Evolutionary conservation across 495 filamentous ascomycete genomes (phyloP), one percentile per base, ranked within the genome.

Genomic region (Symbiotaphrina buchneri): DNA sequence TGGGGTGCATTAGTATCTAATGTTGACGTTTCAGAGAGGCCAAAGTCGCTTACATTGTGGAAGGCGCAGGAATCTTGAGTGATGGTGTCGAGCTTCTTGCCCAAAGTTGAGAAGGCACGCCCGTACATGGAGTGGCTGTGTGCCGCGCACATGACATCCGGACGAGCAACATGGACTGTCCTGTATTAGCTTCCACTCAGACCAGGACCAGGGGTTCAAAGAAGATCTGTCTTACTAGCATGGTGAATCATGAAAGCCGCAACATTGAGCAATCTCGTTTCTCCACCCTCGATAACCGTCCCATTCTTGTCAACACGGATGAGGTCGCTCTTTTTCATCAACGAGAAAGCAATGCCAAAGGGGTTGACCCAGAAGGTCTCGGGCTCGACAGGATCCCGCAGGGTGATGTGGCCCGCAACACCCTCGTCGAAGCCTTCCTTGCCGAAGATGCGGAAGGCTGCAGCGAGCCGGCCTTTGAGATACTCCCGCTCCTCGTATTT

Each of bases 341-440:
- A 46, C 14, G 62, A 65, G 49, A 80, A 83, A 0, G 71, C 59
- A 6, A 68, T 58, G 19, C 78, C 76, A 40, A 82, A 76, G 0
- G 78, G 78, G 37, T 83, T 83, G 14, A 83, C 76, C 77, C 74
- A 82, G 55, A 82, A 82, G 3, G 61, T 65, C 5, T 45, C 42
- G 0, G 71, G 66, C 21, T 77, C 68, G 8, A 80, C 62, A 6
- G 75, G 74, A 42, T 80, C 75, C 20, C 56, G 43, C 44, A 65
- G 56, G 18, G 49, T 65, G 34, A 65, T 68, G 42, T 76, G 71
- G 2, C 71, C 66, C 7, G 70, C 71, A 27, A 76, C 61, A 3
- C 74, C 74, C 39, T 78, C 73, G 31, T 68, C 71, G 40, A 74
- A 77, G 4, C 72, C 72, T 20, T 65, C 51, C 36, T 68, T 68